These are phyloP conservation scores for Pholiota microspora DNA, from an alignment of 768 basidiomycete genomes.

Conservation along the genomic window DNA sequence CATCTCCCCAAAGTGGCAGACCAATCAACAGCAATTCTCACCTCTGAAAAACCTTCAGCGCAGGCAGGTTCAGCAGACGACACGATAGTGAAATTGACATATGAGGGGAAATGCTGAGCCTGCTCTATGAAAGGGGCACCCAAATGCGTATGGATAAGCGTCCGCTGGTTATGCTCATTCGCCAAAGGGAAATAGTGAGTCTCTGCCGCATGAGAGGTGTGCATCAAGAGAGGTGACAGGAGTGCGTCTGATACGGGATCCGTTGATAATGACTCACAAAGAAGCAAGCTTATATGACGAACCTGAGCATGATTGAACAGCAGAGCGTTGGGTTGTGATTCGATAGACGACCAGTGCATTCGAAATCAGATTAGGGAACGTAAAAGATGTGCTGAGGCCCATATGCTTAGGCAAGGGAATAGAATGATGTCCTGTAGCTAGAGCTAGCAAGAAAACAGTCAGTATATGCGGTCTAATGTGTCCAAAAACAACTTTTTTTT, in stretches of 20 bases:
- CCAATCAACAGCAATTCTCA: conserved; percentile 69
- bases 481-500: conserved; percentile 15
- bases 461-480: not conserved
- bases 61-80: conserved; percentile 54
- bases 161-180: conserved; percentile 30
- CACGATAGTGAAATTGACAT: conserved; percentile 58
- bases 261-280: conserved; percentile 7
- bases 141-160: conserved; percentile 67
- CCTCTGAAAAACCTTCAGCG: conserved; percentile 27
- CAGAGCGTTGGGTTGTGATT: conserved; percentile 32
- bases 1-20: conserved; percentile 66
- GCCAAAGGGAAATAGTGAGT: conserved; percentile 65
- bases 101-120: conserved; percentile 21
- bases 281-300: conserved; percentile 7
- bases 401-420: conserved; percentile 30
- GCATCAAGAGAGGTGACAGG: conserved; percentile 65
- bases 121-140: conserved; percentile 65
- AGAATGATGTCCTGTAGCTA: conserved; percentile 34
- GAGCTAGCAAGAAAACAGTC: conserved; percentile 29
- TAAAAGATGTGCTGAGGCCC: conserved; percentile 41
- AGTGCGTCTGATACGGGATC: conserved; percentile 39
- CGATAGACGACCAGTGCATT: conserved; percentile 68
- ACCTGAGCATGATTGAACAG: conserved; percentile 36
- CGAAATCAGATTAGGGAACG: conserved; percentile 55
- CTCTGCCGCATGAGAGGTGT: conserved; percentile 58